Conservation (phyloP, 108 stramenopile species). For the Pseudonitzschia multiseries region DNA sequence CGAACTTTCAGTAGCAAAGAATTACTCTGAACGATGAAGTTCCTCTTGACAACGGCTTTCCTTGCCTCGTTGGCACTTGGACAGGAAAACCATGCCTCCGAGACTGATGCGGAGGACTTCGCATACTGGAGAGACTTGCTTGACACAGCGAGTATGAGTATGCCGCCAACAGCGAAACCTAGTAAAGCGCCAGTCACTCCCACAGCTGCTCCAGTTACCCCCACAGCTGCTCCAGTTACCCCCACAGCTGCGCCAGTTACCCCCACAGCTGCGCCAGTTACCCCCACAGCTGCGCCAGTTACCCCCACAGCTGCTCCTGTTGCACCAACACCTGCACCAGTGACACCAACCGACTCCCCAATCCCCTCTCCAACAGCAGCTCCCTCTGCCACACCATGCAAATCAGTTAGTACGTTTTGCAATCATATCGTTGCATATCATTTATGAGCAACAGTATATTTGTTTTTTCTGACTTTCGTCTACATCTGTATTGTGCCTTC, state of each 20-base stretch:
- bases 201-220: conserved; percentile 6
- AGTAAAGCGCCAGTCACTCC: conserved; percentile 12
- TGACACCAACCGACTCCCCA: conserved; percentile 12
- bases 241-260: conserved; percentile 23
- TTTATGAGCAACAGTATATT: not conserved
- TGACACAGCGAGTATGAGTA: not conserved
- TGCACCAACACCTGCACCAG: conserved; percentile 13
- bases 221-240: conserved; percentile 9
- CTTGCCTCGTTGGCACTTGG: conserved; percentile 13
- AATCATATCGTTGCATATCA: not conserved
- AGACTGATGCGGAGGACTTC: conserved; percentile 8
- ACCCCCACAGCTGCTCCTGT: conserved; percentile 18
- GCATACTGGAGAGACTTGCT: conserved; percentile 18
- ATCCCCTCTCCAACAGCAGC: not conserved
- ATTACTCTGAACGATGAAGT: conserved; percentile 10
- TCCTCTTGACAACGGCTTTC: conserved; percentile 3
- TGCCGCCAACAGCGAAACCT: not conserved
- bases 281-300: conserved; percentile 16
- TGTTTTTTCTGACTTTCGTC: not conserved
- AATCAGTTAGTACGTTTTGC: not conserved
- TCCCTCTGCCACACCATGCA: conserved; percentile 3
- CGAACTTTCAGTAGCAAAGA: not conserved
- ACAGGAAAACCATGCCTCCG: not conserved
- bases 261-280: conserved; percentile 12
- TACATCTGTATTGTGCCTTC: not conserved